Conservation (phyloP, 768 basidiomycete species). For the Neoboletus subvelutipes region DNA sequence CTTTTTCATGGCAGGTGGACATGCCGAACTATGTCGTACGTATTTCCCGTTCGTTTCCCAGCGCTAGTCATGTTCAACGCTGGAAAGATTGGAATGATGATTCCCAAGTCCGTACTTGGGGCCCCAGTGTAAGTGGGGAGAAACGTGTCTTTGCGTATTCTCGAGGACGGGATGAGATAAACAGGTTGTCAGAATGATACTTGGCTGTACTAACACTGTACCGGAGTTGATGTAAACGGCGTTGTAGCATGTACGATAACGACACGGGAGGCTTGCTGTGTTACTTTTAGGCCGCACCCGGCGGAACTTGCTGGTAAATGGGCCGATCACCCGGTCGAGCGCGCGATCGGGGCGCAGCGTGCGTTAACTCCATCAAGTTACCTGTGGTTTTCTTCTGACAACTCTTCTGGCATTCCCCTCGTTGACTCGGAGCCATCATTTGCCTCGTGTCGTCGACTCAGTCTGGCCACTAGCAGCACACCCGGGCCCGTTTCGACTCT, state of each 20-base stretch:
- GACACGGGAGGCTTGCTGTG: too few relatives aligned
- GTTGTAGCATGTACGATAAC: not conserved
- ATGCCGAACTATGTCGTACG: slow-evolving; percentile 66
- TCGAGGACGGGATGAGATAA: not conserved
- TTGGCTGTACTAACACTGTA: not conserved
- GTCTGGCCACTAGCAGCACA: too few relatives aligned
- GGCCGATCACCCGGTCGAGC: too few relatives aligned
- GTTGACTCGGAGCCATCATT: too few relatives aligned
- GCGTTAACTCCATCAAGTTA: too few relatives aligned
- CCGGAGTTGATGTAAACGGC: not conserved
- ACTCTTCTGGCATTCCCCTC: too few relatives aligned
- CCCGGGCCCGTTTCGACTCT: too few relatives aligned
- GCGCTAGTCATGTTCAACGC: not conserved
- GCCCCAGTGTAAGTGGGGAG: not conserved
- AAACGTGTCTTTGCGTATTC: not conserved
- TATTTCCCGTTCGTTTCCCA: not conserved
- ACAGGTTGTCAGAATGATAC: not conserved
- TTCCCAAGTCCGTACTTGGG: slow-evolving; percentile 45
- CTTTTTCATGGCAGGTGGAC: slow-evolving; percentile 43
- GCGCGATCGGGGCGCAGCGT: not conserved
- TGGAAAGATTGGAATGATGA: slow-evolving; percentile 56
- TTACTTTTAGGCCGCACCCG: not conserved
- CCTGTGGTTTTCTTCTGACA: too few relatives aligned
- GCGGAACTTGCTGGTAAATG: not conserved
- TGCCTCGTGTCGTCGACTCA: too few relatives aligned